These are phyloP conservation scores for Gamsiella multidivaricata DNA, from an alignment of 192 early-diverging fungal species.

Conservation along the genomic window DNA sequence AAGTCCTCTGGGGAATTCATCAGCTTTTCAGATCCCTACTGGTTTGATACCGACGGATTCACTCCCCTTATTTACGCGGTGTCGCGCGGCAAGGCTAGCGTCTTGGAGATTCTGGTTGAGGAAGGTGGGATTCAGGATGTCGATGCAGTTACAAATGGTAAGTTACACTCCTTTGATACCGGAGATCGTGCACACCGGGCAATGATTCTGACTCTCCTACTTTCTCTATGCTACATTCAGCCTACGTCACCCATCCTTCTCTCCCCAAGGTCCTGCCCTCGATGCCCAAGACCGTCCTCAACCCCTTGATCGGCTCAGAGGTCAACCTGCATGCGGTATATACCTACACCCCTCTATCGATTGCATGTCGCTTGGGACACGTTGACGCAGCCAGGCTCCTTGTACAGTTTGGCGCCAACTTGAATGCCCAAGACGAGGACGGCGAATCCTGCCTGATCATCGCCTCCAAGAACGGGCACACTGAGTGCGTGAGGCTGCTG, in stretches of 20 bases:
- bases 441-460: constrained; percentile 74
- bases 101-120: constrained; percentile 63
- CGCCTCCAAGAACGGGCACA: constrained; percentile 62
- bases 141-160: constrained; percentile 53
- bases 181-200: neutral
- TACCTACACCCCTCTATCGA: constrained; percentile 61
- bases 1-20: constrained; percentile 54
- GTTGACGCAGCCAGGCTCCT: constrained; percentile 60
- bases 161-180: neutral
- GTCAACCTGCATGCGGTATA: constrained; percentile 26
- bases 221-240: constrained; percentile 4
- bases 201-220: neutral
- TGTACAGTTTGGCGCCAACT: constrained; percentile 63
- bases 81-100: constrained; percentile 58
- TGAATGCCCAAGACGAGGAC: constrained; percentile 72
- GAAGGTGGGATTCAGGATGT: constrained; percentile 63
- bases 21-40: constrained; percentile 56
- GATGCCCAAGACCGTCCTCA: constrained; percentile 28
- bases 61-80: constrained; percentile 74
- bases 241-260: constrained; percentile 3
- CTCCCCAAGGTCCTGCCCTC: constrained; percentile 46
- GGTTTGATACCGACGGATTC: constrained; percentile 76
- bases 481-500: constrained; percentile 62
- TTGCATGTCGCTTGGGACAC: constrained; percentile 65
- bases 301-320: constrained; percentile 35